Conservation (phyloP, 2,329 filamentous ascomycete genomes). For the Mollisia scopiformis region DNA sequence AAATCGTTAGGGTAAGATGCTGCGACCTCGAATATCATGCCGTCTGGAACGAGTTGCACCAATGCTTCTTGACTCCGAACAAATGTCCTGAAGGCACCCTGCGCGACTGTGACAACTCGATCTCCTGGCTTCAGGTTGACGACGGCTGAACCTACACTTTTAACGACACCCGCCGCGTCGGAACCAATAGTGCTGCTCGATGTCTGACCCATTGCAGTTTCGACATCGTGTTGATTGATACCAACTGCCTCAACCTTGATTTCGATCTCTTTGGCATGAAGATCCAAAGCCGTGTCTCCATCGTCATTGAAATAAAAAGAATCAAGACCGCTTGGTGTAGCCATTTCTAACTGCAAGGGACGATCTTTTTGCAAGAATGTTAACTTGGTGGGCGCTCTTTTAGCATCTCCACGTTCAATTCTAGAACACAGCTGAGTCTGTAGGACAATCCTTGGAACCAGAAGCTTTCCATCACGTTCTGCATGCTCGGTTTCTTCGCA, state of each 20-base stretch:
- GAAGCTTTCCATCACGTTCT: slow-evolving; percentile 9
- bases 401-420: slow-evolving; percentile 7
- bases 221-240: neutral
- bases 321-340: slow-evolving; percentile 7
- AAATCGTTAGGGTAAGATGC: slow-evolving; percentile 23
- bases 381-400: neutral
- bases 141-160: slow-evolving; percentile 28
- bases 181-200: neutral
- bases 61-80: neutral
- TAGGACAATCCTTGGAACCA: slow-evolving; percentile 10
- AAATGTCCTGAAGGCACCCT: slow-evolving; percentile 6
- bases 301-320: slow-evolving; percentile 26
- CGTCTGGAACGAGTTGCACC: slow-evolving; percentile 17
- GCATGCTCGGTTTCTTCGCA: slow-evolving; percentile 17
- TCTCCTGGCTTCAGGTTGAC: slow-evolving; percentile 33
- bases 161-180: slow-evolving; percentile 5
- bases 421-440: slow-evolving; percentile 5
- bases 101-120: slow-evolving; percentile 23
- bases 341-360: slow-evolving; percentile 13
- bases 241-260: slow-evolving; percentile 1
- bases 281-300: neutral
- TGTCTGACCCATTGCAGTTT: slow-evolving; percentile 1
- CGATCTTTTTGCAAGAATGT: slow-evolving; percentile 11
- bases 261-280: neutral
- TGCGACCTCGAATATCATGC: slow-evolving; percentile 16